Conservation (phyloP, 371 early-diverging fungal genomes). For the Mucor indicus region DNA sequence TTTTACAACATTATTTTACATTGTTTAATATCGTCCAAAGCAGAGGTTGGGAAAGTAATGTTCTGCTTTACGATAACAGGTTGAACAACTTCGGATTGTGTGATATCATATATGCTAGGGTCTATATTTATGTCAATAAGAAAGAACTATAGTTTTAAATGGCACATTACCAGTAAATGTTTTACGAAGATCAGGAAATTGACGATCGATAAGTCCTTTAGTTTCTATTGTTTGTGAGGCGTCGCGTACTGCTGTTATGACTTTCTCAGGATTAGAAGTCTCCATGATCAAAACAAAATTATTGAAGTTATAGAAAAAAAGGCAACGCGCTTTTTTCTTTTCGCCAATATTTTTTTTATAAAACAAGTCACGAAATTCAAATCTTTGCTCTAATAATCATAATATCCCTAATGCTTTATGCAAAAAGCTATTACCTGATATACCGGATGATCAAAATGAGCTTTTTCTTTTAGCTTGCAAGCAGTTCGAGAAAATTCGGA, state of each 20-base stretch:
- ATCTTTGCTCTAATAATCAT: too few species aligned
- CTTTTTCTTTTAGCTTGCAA: too few species aligned
- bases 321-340: conserved; percentile 5
- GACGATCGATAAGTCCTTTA: conserved; percentile 12
- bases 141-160: background rate
- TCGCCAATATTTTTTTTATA: too few species aligned
- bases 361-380: too few species aligned
- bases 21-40: conserved; percentile 3
- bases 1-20: conserved; percentile 15
- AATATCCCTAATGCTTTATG: too few species aligned
- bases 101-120: background rate
- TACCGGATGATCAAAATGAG: too few species aligned
- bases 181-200: conserved; percentile 21
- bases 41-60: conserved; percentile 5
- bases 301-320: background rate
- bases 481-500: too few species aligned
- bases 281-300: conserved; percentile 4
- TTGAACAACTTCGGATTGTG: background rate
- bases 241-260: background rate
- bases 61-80: conserved; percentile 5
- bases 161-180: conserved; percentile 15
- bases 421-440: too few species aligned
- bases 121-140: background rate
- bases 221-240: conserved; percentile 10
- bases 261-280: conserved; percentile 11